A percentile compares a stretch with the other conserved stretches of the same genome.
Evolutionary conservation across 192 early-diverging fungal species (phyloP).

Genomic region (Coemansia sp.): DNA sequence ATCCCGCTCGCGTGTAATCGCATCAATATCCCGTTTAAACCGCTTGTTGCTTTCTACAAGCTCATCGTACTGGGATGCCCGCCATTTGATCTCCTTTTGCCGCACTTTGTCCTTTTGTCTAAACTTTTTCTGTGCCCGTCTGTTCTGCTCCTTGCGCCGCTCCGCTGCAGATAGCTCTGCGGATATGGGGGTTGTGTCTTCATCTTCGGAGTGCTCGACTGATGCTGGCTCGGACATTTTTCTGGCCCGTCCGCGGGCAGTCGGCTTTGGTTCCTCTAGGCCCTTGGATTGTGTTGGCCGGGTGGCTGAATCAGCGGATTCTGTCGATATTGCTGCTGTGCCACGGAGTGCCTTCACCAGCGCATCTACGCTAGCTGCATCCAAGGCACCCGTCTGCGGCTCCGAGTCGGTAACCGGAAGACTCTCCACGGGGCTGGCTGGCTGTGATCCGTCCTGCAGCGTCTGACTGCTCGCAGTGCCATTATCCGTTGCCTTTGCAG

Average conservation of each 20-base stretch:
- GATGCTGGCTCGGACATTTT: conserved; percentile 1
- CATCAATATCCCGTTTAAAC: conserved; percentile 50
- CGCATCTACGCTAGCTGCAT: conserved; percentile 36
- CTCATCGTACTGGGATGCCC: conserved; percentile 51
- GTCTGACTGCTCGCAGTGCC: background rate
- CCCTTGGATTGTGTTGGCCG: background rate
- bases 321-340: conserved; percentile 31
- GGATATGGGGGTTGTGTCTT: conserved; percentile 19
- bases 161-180: conserved; percentile 37
- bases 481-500: background rate
- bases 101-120: conserved; percentile 55
- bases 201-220: conserved; percentile 15
- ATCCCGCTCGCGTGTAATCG: conserved; percentile 37
- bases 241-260: conserved; percentile 8
- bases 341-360: conserved; percentile 36
- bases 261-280: background rate
- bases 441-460: conserved; percentile 25
- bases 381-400: conserved; percentile 11
- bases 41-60: conserved; percentile 48
- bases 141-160: conserved; percentile 53
- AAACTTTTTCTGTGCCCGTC: conserved; percentile 55
- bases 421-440: conserved; percentile 20
- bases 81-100: conserved; percentile 55
- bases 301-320: background rate
- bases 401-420: conserved; percentile 10